Conservation (phyloP, 345 rosid genomes). For the Eutrema heterophyllum region DNA sequence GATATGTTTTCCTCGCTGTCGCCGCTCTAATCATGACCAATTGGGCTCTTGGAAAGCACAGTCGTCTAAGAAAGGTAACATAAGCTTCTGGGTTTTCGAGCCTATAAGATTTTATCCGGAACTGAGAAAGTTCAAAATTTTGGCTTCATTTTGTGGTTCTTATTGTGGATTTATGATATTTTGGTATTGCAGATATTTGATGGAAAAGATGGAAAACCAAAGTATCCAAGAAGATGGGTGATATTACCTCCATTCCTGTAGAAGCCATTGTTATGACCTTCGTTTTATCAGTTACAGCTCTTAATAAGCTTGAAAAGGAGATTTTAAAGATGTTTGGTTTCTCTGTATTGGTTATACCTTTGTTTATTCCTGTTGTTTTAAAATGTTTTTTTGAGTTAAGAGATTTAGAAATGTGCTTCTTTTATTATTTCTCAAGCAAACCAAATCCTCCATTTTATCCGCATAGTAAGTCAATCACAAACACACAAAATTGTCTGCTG, state of each 20-base stretch:
- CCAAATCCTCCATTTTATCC: constrained; percentile 10
- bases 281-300: background rate
- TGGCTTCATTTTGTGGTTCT: background rate
- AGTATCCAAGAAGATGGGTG: constrained; percentile 92
- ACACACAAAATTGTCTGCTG: background rate
- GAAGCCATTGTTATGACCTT: constrained; percentile 26
- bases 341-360: constrained; percentile 1
- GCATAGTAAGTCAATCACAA: background rate
- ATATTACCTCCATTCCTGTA: constrained; percentile 92
- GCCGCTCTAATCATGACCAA: constrained; percentile 88
- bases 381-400: background rate
- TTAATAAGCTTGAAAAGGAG: background rate
- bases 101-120: background rate
- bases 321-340: constrained; percentile 5
- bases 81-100: no score
- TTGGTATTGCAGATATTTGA: constrained; percentile 64
- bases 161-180: background rate
- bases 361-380: background rate
- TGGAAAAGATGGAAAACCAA: constrained; percentile 88
- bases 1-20: constrained; percentile 75
- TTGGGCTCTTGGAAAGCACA: constrained; percentile 97
- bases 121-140: background rate
- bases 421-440: constrained; percentile 3
- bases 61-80: constrained; percentile 88
- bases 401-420: constrained; percentile 12